phyloP scores from a whole-genome alignment of 305 asterid genomes.

The Fraxinus paxiana region DNA sequence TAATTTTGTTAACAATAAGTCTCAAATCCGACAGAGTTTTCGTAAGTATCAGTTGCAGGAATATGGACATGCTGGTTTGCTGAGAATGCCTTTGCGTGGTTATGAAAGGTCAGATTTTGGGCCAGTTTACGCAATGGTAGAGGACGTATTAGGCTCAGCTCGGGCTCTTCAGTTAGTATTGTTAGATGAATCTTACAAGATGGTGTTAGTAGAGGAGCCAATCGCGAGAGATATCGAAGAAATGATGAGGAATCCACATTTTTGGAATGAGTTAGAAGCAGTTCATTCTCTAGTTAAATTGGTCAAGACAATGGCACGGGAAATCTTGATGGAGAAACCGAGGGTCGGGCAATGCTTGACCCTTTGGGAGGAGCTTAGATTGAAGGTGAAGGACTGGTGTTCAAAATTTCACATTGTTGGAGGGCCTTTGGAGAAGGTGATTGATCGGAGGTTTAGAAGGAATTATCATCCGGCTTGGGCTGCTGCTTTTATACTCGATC shows the following conservation, averaged over 20 bases:
- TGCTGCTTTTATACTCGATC: constrained; percentile 89
- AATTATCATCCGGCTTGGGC: constrained; percentile 95
- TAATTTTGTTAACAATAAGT: constrained; percentile 55
- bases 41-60: constrained; percentile 78
- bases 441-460: constrained; percentile 64
- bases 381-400: constrained; percentile 79
- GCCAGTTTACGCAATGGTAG: constrained; percentile 51
- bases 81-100: constrained; percentile 51
- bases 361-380: constrained; percentile 78
- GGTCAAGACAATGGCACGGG: constrained; percentile 60
- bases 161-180: constrained; percentile 70
- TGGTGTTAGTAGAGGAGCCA: constrained; percentile 52
- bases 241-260: constrained; percentile 76
- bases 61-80: constrained; percentile 57
- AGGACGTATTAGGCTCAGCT: constrained; percentile 73
- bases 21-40: constrained; percentile 58
- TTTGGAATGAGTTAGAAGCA: constrained; percentile 89
- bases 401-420: constrained; percentile 58
- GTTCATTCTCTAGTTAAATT: constrained; percentile 70
- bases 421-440: constrained; percentile 62
- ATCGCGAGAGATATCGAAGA: constrained; percentile 68
- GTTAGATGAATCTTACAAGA: constrained; percentile 66
- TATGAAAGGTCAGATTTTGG: constrained; percentile 56
- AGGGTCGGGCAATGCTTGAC: constrained; percentile 85
- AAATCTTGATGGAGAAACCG: constrained; percentile 70